Evolutionary conservation across 176 grass and related monocot genomes (phyloP).

Genomic region (Alopecurus myosuroides): DNA sequence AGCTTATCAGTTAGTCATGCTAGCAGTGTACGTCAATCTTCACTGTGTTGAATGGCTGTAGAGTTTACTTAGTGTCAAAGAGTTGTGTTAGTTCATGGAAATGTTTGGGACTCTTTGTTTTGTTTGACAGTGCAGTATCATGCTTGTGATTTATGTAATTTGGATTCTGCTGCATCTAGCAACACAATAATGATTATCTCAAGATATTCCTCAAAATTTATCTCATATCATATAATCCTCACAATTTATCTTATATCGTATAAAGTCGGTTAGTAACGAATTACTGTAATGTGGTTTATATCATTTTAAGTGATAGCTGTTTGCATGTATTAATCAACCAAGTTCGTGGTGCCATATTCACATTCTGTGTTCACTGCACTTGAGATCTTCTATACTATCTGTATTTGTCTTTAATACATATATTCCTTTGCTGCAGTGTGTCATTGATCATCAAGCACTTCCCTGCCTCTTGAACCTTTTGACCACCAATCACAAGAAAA

Average conservation of each 20-base stretch:
- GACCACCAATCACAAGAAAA: slow-evolving; percentile 89
- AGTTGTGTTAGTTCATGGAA: neutral
- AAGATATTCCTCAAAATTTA: neutral
- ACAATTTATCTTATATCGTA: neutral
- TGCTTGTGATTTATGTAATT: neutral
- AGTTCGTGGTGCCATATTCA: neutral
- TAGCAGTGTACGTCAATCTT: neutral
- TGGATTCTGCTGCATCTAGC: neutral
- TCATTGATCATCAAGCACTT: slow-evolving; percentile 85
- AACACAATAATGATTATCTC: neutral
- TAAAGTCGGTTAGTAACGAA: neutral
- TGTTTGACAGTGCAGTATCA: neutral
- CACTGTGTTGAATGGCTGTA: neutral
- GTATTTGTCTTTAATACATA: neutral
- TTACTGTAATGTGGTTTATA: neutral
- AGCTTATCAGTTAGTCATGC: neutral
- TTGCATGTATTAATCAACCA: neutral
- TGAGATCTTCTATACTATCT: neutral
- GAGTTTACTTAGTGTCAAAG: neutral
- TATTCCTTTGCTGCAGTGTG: slow-evolving; percentile 56
- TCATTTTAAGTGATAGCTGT: neutral
- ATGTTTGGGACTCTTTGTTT: neutral
- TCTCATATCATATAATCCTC: neutral
- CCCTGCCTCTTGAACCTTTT: slow-evolving; percentile 82
- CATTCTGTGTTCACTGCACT: neutral